Evolutionary conservation across 257 asterid species (phyloP), one percentile per base, ranked within the genome.

Genomic region (Lithospermum erythrorhizon): DNA sequence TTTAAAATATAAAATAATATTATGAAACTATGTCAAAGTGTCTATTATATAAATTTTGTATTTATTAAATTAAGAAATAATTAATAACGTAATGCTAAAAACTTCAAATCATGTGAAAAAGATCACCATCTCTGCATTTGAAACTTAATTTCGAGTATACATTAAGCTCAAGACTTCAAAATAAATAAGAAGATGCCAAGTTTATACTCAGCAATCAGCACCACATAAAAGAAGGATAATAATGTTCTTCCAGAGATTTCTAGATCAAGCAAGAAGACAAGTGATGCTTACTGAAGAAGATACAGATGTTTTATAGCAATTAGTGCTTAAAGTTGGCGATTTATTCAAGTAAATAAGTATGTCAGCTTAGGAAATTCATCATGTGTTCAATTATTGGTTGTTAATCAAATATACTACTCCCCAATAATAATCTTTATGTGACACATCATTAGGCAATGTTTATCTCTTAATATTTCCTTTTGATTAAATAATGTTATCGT

Each of bases 391-490:
- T 57, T 6, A 24, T 8, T 19, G 35, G 17, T 65, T 9, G 23
- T 18, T 22, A n/a, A n/a, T n/a, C n/a, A n/a, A n/a, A n/a, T n/a
- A n/a, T n/a, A n/a, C n/a, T n/a, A n/a, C n/a, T n/a, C n/a, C n/a
- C n/a, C n/a, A n/a, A n/a, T 17, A 20, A 51, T 52, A 53, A 9
- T 15, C 35, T 58, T 57, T 52, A 51, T 27, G 65, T 29, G 47
- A 47, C 58, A 27, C 64, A 51, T 66, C 70, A 66, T 21, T 52
- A 30, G 56, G 6, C 47, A 59, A 35, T 52, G 65, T 37, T 66
- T 52, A 17, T n/a, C n/a, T 45, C 45, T 53, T 9, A 66, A 41
- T 41, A 41, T 41, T 41, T 13, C 55, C 25, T 30, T 54, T 37
- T 53, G 24, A 60, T 35, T 66, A n/a, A 57, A 59, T 51, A 22